These are phyloP conservation scores for Lactifluus volemus DNA, from an alignment of 768 basidiomycete species.

Conservation along the genomic window DNA sequence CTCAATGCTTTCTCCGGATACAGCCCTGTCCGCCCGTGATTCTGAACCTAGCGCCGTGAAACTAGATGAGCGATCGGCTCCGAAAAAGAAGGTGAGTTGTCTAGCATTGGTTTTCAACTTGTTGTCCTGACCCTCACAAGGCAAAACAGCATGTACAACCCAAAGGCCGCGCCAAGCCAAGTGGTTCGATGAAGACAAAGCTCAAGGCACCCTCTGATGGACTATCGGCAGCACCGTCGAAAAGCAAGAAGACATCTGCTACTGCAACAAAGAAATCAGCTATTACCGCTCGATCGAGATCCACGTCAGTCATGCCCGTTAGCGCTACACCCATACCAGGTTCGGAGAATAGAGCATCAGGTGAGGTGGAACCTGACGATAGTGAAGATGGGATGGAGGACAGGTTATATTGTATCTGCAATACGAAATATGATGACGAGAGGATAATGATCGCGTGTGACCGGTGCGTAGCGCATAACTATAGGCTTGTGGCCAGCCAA, in stretches of 20 bases:
- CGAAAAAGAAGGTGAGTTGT: slow-evolving; percentile 23
- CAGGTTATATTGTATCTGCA: slow-evolving; percentile 83
- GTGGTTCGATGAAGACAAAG: slow-evolving; percentile 22
- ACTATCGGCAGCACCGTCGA: slow-evolving; percentile 15
- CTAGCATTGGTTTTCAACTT: not conserved
- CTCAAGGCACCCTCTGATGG: slow-evolving; percentile 24
- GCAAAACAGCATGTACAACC: slow-evolving; percentile 23
- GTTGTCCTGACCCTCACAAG: slow-evolving; percentile 1
- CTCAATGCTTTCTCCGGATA: slow-evolving; percentile 44
- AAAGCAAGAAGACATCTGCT: slow-evolving; percentile 24
- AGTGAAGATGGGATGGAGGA: slow-evolving; percentile 44
- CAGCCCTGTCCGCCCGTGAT: not conserved
- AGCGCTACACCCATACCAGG: slow-evolving; percentile 21
- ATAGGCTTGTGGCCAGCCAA: not conserved
- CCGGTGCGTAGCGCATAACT: slow-evolving; percentile 40
- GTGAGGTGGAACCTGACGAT: slow-evolving; percentile 28
- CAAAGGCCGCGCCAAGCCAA: slow-evolving; percentile 28
- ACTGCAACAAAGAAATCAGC: slow-evolving; percentile 25
- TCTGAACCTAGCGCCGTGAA: slow-evolving; percentile 7
- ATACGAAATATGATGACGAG: slow-evolving; percentile 81
- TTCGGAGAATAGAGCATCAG: slow-evolving; percentile 36
- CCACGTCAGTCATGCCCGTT: slow-evolving; percentile 57
- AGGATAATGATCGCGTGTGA: slow-evolving; percentile 91
- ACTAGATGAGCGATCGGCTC: slow-evolving; percentile 16
- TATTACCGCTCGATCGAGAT: slow-evolving; percentile 49